These are phyloP conservation scores for Oryza meyeriana DNA, from an alignment of 176 grass and related monocot genomes.

Conservation along the genomic window DNA sequence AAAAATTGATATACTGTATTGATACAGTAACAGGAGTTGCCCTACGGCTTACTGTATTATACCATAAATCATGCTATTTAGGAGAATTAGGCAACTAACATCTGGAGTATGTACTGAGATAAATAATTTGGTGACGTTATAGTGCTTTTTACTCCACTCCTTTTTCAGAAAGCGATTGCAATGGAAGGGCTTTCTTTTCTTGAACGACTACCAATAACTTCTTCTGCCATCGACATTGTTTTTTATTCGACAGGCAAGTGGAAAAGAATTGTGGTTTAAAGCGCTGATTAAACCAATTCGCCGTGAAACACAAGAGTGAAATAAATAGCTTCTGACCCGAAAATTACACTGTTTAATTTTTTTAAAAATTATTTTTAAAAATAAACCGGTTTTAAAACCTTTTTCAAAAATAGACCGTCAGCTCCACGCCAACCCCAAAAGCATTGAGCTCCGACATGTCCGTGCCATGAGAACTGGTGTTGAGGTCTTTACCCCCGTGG, in stretches of 20 bases:
- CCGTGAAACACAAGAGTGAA: neutral
- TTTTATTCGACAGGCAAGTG: neutral
- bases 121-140: neutral
- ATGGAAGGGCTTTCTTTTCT: neutral
- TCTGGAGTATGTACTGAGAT: neutral
- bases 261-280: neutral
- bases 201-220: neutral
- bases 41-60: neutral
- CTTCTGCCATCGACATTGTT: neutral
- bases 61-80: neutral
- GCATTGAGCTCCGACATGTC: too few species aligned
- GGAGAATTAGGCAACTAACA: neutral
- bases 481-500: too few species aligned
- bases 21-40: neutral
- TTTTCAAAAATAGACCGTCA: too few species aligned
- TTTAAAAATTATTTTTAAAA: too few species aligned
- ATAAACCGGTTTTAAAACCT: too few species aligned
- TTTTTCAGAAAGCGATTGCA: conserved; percentile 8
- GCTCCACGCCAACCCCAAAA: too few species aligned
- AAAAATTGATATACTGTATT: neutral
- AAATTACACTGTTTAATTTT: too few species aligned
- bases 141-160: neutral
- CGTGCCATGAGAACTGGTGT: too few species aligned
- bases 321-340: neutral
- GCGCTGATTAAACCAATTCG: neutral